These are phyloP conservation scores for Aureobasidium sp. DNA, from an alignment of 2,329 filamentous ascomycete genomes.

Conservation along the genomic window DNA sequence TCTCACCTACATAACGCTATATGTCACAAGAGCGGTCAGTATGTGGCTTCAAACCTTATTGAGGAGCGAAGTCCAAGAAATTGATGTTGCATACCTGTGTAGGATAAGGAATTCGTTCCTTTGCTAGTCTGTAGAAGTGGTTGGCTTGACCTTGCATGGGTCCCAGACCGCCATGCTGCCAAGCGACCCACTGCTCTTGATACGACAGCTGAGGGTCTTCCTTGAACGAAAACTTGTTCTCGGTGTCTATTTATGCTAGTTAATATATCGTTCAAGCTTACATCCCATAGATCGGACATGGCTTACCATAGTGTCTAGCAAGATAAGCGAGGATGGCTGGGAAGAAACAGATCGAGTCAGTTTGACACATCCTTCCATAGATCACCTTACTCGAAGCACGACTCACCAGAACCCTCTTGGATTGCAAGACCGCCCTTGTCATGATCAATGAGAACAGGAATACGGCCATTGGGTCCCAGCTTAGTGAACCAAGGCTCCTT, in stretches of 20 bases:
- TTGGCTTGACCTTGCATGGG: conserved; percentile 36
- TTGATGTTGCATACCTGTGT: conserved; percentile 23
- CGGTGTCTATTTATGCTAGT: conserved; percentile 26
- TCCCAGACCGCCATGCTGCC: conserved; percentile 43
- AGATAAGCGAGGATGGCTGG: conserved; percentile 39
- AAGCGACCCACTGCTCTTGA: conserved; percentile 53
- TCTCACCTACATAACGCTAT: conserved; percentile 41
- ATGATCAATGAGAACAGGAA: conserved; percentile 60
- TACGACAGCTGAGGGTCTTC: conserved; percentile 41
- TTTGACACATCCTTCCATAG: no score
- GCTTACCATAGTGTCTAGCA: conserved; percentile 36
- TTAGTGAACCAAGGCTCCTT: conserved; percentile 62
- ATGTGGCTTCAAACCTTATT: not conserved
- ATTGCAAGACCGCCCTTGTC: conserved; percentile 52
- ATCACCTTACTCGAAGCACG: not conserved
- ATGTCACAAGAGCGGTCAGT: conserved; percentile 19
- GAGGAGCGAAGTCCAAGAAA: not conserved
- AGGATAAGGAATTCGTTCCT: conserved; percentile 39
- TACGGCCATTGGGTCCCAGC: conserved; percentile 57
- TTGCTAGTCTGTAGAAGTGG: conserved; percentile 35
- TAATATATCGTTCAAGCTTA: not conserved
- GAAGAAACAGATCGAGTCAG: not conserved
- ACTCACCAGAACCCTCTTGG: conserved; percentile 35
- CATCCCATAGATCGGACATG: not conserved
- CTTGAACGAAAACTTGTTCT: conserved; percentile 41